Evolutionary conservation across 805 yeast species (phyloP).

Genomic region (Pichia ethanolica): DNA sequence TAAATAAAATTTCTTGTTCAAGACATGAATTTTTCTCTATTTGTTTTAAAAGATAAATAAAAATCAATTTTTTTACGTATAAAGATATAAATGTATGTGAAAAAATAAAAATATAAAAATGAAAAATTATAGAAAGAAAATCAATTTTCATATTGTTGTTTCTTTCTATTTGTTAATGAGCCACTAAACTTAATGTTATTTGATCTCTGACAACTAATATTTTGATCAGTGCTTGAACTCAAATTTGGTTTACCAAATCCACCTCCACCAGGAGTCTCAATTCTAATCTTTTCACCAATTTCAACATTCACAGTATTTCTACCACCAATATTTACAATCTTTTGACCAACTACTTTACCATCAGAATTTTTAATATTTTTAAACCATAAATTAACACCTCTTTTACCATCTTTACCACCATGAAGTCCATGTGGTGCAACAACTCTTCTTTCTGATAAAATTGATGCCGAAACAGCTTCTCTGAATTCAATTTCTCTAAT

Average conservation of each 20-base stretch:
- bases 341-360: conserved; percentile 28
- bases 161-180: no score
- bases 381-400: conserved; percentile 62
- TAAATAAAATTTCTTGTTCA: no score
- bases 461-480: conserved; percentile 64
- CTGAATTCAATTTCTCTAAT: conserved; percentile 78
- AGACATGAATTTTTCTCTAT: no score
- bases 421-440: conserved; percentile 77
- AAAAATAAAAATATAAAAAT: no score
- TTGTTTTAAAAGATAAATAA: no score
- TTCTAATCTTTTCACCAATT: conserved; percentile 61
- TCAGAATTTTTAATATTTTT: conserved; percentile 21
- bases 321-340: conserved; percentile 55
- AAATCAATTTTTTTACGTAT: no score
- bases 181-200: no score
- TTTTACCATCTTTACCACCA: conserved; percentile 71
- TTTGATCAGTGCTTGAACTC: no score
- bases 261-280: background rate
- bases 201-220: no score
- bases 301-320: conserved; percentile 51
- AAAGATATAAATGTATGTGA: no score
- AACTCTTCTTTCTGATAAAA: conserved; percentile 79
- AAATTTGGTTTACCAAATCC: background rate
- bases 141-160: no score
- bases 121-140: no score